Conservation (phyloP, 2,329 filamentous ascomycete genomes). For the Macroventuria anomochaeta region DNA sequence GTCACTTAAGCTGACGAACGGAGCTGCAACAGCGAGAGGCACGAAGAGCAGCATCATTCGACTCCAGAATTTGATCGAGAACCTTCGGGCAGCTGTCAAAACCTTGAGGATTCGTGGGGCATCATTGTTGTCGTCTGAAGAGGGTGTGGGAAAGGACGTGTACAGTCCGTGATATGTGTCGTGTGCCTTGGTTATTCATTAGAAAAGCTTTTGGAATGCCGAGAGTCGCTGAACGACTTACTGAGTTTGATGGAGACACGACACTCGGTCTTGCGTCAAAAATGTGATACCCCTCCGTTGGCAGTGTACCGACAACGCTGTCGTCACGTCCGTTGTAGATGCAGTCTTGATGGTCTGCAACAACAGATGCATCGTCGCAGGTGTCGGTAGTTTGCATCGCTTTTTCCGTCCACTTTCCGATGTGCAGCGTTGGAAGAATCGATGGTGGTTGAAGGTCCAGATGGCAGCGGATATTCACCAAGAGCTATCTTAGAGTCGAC, state of each 20-base stretch:
- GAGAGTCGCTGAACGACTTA: neutral
- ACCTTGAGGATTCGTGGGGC: neutral
- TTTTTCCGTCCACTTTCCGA: neutral
- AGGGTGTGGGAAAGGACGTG: neutral
- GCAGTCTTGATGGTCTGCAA: neutral
- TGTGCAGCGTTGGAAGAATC: neutral
- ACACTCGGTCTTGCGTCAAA: neutral
- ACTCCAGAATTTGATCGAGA: conserved; percentile 62
- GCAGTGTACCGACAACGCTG: neutral
- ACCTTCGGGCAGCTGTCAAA: neutral
- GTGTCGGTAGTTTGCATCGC: neutral
- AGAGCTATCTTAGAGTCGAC: neutral
- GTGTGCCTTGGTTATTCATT: neutral
- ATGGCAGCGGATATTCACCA: neutral
- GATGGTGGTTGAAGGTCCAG: neutral
- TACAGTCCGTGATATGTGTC: neutral
- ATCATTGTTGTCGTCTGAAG: neutral
- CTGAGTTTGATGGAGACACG: neutral
- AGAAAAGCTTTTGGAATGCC: neutral
- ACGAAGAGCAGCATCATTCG: conserved; percentile 78
- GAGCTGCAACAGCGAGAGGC: conserved; percentile 67
- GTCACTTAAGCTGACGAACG: conserved; percentile 65
- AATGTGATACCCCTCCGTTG: conserved; percentile 9
- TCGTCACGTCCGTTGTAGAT: neutral
- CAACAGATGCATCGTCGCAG: neutral